Base-by-base conservation (phyloP, 176 grass and related monocot genomes). In the Ananas comosus region DNA sequence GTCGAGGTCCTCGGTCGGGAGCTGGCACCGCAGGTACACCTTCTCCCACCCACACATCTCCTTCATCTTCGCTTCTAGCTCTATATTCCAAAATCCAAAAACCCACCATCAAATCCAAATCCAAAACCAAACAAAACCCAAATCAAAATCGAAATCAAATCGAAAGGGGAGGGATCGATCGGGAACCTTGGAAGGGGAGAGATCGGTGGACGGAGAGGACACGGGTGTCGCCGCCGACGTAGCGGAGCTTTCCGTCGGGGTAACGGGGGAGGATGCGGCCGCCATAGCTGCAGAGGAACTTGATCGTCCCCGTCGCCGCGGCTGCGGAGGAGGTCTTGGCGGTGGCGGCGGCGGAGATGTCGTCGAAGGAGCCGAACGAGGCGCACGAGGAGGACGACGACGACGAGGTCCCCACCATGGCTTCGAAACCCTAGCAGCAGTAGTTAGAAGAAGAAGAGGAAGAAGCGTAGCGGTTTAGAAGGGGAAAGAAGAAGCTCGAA, bases 221-320 rank as follows among this genome's bases (percentile, higher is more conserved):
- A 13, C 91, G 88, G 64, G 81, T 91, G 65, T 96, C 49, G 47
- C 91, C 88, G 56, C 91, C 88, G 11, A 96, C 78, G 33, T 96
- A 96, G 48, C 88, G 88, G 49, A 96, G 91, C 68, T 75, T 83
- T 12, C 88, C 88, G 33, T 96, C 91, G 11, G 69, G 70, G 24
- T 80, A 89, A 56, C 91, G 88, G 1, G 91, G 91, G 0, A 86
- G 75, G 70, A 96, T 96, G 80, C 74, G 83, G 1, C 91, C 91
- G 16, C 85, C 91, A 50, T 91, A 91, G 80, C 88, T 91, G 73
- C 88, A 91, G 9, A 96, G 52, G 74, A 96, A 88, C 72, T 96
- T 96, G 71, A 91, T 54, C 14, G 17, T 61, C 21, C 16, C 13
- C 8, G 27, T 27, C 54, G 59, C 56, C 50, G 3, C 52, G 51